A percentile compares a stretch with the other conserved stretches of the same genome.
Conservation (phyloP, 2,329 filamentous ascomycete species). For the Claviceps purpurea region DNA sequence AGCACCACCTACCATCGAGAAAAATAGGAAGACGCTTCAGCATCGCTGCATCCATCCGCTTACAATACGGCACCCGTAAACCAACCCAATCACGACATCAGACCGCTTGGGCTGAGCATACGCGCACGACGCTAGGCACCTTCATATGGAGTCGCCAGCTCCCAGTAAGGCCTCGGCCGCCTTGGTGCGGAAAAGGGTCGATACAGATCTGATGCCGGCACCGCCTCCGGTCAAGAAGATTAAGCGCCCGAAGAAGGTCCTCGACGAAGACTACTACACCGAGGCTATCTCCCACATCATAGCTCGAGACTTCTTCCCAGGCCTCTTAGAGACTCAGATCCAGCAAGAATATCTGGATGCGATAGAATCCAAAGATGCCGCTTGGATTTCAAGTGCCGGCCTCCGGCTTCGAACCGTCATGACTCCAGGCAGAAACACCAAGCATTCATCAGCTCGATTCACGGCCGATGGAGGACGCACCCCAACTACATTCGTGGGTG, state of each 20-base stretch:
- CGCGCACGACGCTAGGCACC: too few relatives aligned
- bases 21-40: background rate
- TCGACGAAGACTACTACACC: conserved; percentile 91
- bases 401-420: conserved; percentile 62
- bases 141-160: background rate
- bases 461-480: conserved; percentile 33
- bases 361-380: conserved; percentile 67
- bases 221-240: conserved; percentile 78
- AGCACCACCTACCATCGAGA: background rate
- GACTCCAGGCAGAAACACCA: conserved; percentile 51
- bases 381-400: conserved; percentile 77
- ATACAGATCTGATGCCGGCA: conserved; percentile 67
- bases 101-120: too few relatives aligned
- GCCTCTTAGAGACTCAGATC: conserved; percentile 69
- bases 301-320: conserved; percentile 91
- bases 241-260: conserved; percentile 73
- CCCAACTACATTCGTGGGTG: conserved; percentile 53
- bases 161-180: conserved; percentile 20
- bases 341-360: conserved; percentile 91
- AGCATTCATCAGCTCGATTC: conserved; percentile 12
- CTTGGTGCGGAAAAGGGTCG: conserved; percentile 55
- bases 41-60: background rate
- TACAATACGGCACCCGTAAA: background rate
- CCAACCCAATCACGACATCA: background rate
- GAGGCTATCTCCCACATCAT: conserved; percentile 87